These are phyloP conservation scores for Tetracladium setigerum DNA, from an alignment of 495 filamentous ascomycete species.

Conservation along the genomic window DNA sequence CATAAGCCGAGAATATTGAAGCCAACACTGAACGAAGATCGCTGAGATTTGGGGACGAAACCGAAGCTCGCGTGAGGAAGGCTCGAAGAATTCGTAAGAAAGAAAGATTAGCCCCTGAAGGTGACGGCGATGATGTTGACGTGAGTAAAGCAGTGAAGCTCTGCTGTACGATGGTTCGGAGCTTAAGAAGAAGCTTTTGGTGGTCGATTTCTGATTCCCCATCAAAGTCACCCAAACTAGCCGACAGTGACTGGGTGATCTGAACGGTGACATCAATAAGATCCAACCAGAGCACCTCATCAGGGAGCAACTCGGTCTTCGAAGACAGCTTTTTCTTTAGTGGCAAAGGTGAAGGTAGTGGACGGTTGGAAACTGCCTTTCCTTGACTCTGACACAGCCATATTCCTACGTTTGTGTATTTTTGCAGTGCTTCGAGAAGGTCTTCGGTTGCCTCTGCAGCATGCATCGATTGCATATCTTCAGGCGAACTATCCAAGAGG, in stretches of 20 bases:
- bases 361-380: slow-evolving; percentile 38
- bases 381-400: slow-evolving; percentile 94
- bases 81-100: slow-evolving; percentile 86
- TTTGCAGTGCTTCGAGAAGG: slow-evolving; percentile 70
- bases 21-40: slow-evolving; percentile 79
- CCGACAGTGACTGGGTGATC: slow-evolving; percentile 49
- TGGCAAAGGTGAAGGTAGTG: slow-evolving; percentile 8
- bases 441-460: slow-evolving; percentile 46
- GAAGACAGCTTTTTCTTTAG: slow-evolving; percentile 35
- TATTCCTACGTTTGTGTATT: slow-evolving; percentile 82
- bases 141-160: slow-evolving; percentile 83
- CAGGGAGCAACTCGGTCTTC: slow-evolving; percentile 58
- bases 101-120: slow-evolving; percentile 47
- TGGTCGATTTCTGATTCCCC: slow-evolving; percentile 28
- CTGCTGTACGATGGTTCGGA: slow-evolving; percentile 74
- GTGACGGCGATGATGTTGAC: slow-evolving; percentile 43
- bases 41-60: slow-evolving; percentile 74
- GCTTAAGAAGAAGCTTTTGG: slow-evolving; percentile 50
- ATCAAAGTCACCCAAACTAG: slow-evolving; percentile 17
- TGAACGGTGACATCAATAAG: slow-evolving; percentile 79
- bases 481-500: slow-evolving; percentile 48
- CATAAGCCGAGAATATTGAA: slow-evolving; percentile 90
- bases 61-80: slow-evolving; percentile 78
- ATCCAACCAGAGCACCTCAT: slow-evolving; percentile 85
- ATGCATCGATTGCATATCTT: slow-evolving; percentile 28